phyloP scores from a whole-genome alignment of 2,329 filamentous ascomycete species.

The Botrytis aclada region DNA sequence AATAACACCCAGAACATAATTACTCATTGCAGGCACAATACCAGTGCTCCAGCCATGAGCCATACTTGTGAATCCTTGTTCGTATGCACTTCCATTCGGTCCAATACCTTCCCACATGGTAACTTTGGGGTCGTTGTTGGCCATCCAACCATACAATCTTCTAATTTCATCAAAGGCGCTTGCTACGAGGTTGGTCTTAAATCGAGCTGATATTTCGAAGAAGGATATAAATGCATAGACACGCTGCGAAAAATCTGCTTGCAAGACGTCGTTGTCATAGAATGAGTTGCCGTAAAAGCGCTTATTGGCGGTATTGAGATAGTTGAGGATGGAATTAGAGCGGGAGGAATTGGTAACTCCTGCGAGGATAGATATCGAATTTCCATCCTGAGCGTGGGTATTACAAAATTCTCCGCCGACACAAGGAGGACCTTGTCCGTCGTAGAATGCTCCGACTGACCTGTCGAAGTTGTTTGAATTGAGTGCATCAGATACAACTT shows the following conservation, averaged over 20 bases:
- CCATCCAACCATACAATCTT: conserved; percentile 51
- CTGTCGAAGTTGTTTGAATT: conserved; percentile 42
- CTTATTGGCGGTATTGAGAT: conserved; percentile 40
- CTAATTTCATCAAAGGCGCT: conserved; percentile 46
- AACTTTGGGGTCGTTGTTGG: conserved; percentile 44
- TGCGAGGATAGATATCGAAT: conserved; percentile 46
- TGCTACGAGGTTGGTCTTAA: conserved; percentile 38
- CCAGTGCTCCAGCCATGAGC: conserved; percentile 53
- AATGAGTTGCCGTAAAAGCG: conserved; percentile 50
- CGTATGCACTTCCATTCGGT: conserved; percentile 43
- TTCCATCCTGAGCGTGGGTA: conserved; percentile 50
- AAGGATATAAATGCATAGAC: conserved; percentile 54
- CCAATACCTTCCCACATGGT: conserved; percentile 54
- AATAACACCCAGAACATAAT: conserved; percentile 47
- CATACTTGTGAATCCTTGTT: conserved; percentile 47
- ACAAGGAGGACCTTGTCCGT: conserved; percentile 37
- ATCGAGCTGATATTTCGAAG: conserved; percentile 51
- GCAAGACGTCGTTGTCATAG: conserved; percentile 46
- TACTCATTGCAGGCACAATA: conserved; percentile 46
- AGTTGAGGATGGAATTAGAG: conserved; percentile 41
- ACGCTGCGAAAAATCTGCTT: conserved; percentile 42
- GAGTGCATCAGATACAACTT: conserved; percentile 39
- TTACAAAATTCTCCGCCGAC: conserved; percentile 27
- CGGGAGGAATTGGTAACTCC: conserved; percentile 36
- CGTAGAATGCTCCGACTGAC: conserved; percentile 45